Evolutionary conservation across 768 basidiomycete genomes (phyloP).

Genomic region (Pseudohyphozyma bogoriensis): DNA sequence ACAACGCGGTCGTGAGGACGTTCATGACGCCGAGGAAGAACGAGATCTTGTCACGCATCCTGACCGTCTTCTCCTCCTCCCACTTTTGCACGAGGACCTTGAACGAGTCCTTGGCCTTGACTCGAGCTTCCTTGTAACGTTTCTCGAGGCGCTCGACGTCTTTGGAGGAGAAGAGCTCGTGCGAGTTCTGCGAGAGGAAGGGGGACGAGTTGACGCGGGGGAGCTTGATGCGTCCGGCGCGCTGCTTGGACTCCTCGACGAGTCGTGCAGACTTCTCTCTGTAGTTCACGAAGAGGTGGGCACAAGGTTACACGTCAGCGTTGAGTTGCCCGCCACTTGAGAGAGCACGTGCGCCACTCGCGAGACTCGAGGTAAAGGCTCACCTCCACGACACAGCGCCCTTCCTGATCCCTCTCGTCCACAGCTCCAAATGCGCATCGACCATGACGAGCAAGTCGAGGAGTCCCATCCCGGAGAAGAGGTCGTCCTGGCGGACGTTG

Average conservation of each 20-base stretch:
- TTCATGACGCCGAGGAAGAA: conserved; percentile 89
- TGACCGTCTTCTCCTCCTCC: conserved; percentile 82
- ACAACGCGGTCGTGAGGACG: conserved; percentile 66
- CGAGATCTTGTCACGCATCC: conserved; percentile 70
- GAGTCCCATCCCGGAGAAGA: conserved; percentile 20
- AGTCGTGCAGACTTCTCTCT: conserved; percentile 12
- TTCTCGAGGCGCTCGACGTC: conserved; percentile 21
- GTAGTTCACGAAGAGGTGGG: neutral
- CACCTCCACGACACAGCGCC: neutral
- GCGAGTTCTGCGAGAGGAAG: neutral
- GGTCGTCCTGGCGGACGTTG: too few relatives aligned
- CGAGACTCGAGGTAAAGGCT: too few relatives aligned
- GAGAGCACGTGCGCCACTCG: too few relatives aligned
- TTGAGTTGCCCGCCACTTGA: conserved; percentile 1
- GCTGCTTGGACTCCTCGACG: conserved; percentile 20
- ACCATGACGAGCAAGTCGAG: conserved; percentile 30
- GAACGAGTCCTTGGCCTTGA: conserved; percentile 12
- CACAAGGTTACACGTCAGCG: neutral
- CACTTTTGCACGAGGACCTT: conserved; percentile 59
- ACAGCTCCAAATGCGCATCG: conserved; percentile 29
- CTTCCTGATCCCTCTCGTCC: conserved; percentile 22
- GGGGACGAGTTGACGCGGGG: conserved; percentile 7
- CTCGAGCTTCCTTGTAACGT: conserved; percentile 17
- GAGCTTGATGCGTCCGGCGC: conserved; percentile 4
- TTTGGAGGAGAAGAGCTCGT: conserved; percentile 5